Base-by-base conservation (phyloP, 768 basidiomycete genomes). In the Kockovaella imperatae region DNA sequence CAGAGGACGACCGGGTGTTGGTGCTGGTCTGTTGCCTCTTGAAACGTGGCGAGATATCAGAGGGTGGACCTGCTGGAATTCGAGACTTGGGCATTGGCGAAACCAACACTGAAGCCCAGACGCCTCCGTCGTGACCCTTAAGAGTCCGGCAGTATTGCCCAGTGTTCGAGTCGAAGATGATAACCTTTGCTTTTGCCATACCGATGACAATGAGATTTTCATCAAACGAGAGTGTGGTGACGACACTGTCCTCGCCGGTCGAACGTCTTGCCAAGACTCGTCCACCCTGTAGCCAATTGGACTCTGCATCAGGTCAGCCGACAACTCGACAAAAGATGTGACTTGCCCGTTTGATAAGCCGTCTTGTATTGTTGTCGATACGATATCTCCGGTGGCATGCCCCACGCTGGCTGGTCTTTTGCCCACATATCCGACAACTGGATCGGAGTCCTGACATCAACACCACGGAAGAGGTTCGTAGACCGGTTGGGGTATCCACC, bases 71-170 rank as follows among this genome's bases (percentile, higher is more conserved):
- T n/a, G n/a, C n/a, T n/a, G n/a, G n/a, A n/a, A n/a, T n/a, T n/a
- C n/a, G n/a, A n/a, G n/a, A n/a, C n/a, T n/a, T n/a, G n/a, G 41
- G 8, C 11, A 14, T n/a, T 34, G 78, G 76, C 21, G 78, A 78
- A 41, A 91, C 80, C 23, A 96, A 77, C 45, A 82, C 80, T 13
- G 95, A 80, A 13, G 85, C 83, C 91, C 91, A 96, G 1, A 95
- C 90, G n/a, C 91, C 91, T 18, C 77, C 73, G 14, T 83, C 82
- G 68, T 95, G 91, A 0, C 91, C 91, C 7, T 79, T 75, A 1
- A 97, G 78, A 0, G 86, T 86, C 43, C 84, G 77, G 34, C 78
- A 77, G 42, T 86, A 79, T 1, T 83, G 78, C 0, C 91, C 91
- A 0, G 84, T 84, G 32, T 72, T 74, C 1, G 86, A 82, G 53